Evolutionary conservation across 176 grass and related monocot species (phyloP), one percentile per base, ranked within the genome.

Genomic region (Bonia amplexicaulis): DNA sequence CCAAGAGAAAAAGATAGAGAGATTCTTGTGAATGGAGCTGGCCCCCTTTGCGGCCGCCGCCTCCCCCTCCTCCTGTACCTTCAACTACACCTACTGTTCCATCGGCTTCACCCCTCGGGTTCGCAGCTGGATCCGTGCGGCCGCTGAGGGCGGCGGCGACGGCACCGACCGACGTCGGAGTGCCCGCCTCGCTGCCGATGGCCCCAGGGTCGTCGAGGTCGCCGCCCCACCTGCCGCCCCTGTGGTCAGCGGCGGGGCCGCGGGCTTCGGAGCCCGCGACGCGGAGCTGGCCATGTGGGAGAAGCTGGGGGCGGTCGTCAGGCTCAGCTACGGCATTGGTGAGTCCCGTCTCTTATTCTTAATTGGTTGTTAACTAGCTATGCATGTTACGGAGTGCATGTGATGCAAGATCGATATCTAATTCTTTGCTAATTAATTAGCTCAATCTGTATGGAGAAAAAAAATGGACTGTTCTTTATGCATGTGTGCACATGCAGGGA

Each of bases 301-400:
- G 54, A 92, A 84, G 89, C 82, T 98, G 3, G 95, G 87, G 7
- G 95, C 95, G 4, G 86, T 98, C 29, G 93, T 98, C 17, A 69
- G 95, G 80, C 93, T 98, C 73, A 93, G 87, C 80, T 98, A 98
- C 40, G 95, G 95, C 81, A n/a, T 98, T 66, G 94, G 94, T 97
- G 26, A 77, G 13, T 20, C 45, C 46, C 46, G 8, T 57, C 2
- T 57, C 53, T 7, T n/a, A 22, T 57, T 57, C n/a, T 54, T 19
- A 54, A 19, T 54, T 54, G 16, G 52, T 54, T 22, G 54, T 57
- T 9, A 9, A 57, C 22, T 54, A 15, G 14, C 48, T 16, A 51
- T 16, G 35, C 35, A 51, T 51, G 48, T 3, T 22, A 22, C 22
- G 19, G 19, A 22, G 19, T 57, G 53, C 53, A 20, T 57, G 20